Base-by-base conservation (phyloP, 2,329 filamentous ascomycete species). In the Pseudocercospora pini-densiflorae region DNA sequence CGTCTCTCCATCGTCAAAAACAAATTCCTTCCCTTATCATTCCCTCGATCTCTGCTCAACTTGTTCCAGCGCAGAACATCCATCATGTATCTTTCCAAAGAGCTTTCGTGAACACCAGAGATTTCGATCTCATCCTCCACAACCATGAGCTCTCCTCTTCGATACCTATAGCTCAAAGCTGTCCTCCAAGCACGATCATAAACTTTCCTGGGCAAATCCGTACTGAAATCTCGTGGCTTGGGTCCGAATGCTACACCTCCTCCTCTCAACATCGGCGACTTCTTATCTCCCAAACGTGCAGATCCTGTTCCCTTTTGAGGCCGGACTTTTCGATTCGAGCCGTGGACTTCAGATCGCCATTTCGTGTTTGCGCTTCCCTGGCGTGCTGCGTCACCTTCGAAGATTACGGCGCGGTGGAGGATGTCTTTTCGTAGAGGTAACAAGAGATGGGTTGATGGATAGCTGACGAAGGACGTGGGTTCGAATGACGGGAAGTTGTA, bases 161-260 rank as follows among this genome's bases (percentile, higher is more conserved):
- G 86, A 81, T 95, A 98, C 67, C 95, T 89, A 83, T 97, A 97
- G 76, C 91, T 95, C 71, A 99, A 86, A 10, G 95, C 95, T 51
- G 92, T 98, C 77, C 95, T 89, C 92, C 93, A 98, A 9, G 95
- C 95, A 74, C 96, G 86, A 80, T 98, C 94, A 82, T 99, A 99
- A 57, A 97, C 88, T 83, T 98, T 98, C 77, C 87, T 86, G 74
- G 91, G 93, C 63, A 99, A 84, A 16, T 87, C 86, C 23, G 94
- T 96, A 67, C 88, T 88, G 77, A 99, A 99, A 81, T 98, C 93
- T 78, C 95, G 87, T 27, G 94, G 94, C 74, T 94, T 90, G 29
- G 95, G 95, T n/a, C 95, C 95, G 76, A 93, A 92, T 0, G 89
- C 84, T 73, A 96, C 94, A 80, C 93, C 94, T 80, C 95, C 95